Evolutionary conservation across 768 basidiomycete species (phyloP), one percentile per base, ranked within the genome.

Genomic region (Lepiota venenata): DNA sequence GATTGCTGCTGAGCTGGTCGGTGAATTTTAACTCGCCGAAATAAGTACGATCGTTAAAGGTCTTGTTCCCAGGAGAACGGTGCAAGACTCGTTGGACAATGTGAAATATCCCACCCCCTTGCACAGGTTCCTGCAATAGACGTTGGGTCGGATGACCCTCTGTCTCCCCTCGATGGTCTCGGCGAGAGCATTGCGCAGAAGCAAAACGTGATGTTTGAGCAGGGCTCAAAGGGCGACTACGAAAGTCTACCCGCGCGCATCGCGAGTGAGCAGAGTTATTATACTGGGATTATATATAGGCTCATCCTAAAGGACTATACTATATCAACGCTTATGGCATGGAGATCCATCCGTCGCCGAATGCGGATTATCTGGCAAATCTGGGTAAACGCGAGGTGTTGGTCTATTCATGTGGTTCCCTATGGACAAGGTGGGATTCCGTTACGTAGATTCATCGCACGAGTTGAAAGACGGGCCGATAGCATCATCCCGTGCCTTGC

Each of bases 401-500:
- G 25, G 84, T 98, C 2, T 97, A 96, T 66, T 94, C 92, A 2
- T 94, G 93, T 64, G 94, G 94, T 4, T 96, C 93, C 1, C 73
- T 98, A 7, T 98, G 92, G 92, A 98, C 94, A 12, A 93, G 90
- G 91, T 86, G 50, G 47, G 75, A 40, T 45, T 15, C 25, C 37
- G 6, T 15, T 40, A 37, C 12, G 25, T 41, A 14, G 25, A 35
- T 29, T 35, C 16, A 45, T 39, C 7, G 27, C 27, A 21, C 15
- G 16, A 18, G n/a, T 32, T 15, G 32, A 32, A 11, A 11, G 32
- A 32, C 10, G 32, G 32, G 10, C 10, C 32, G 22, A 21, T 46
- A 91, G 90, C 61, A 90, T 97, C 56, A 85, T 94, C n/a, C 94
- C 94, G 0, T 96, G 94, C 67, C 76, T 98, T 21, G 89, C 93